Conservation (phyloP, 1,284 basidiomycete genomes). For the Sporisorium sorghi region DNA sequence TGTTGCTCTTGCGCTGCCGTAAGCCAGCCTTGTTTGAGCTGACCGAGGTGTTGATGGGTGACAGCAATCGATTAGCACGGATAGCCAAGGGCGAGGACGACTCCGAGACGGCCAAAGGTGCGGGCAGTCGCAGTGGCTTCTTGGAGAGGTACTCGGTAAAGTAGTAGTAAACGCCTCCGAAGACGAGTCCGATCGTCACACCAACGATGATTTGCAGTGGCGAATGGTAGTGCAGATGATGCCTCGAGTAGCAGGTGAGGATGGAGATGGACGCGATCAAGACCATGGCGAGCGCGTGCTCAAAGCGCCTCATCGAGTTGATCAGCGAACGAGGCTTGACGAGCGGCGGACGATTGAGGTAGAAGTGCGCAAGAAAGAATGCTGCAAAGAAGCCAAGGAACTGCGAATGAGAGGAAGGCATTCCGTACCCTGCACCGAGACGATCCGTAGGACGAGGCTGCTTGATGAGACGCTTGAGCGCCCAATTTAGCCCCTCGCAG, state of each 20-base stretch:
- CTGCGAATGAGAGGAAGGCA: conserved; percentile 87
- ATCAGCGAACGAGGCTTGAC: conserved; percentile 69
- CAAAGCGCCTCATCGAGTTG: conserved; percentile 44
- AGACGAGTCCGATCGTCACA: conserved; percentile 75
- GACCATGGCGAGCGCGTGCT: conserved; percentile 72
- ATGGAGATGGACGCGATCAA: conserved; percentile 74
- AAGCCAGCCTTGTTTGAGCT: conserved; percentile 1
- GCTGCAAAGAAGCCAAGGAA: conserved; percentile 87
- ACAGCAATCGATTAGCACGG: conserved; percentile 29
- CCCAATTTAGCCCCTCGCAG: conserved; percentile 79
- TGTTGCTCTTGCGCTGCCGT: conserved; percentile 16
- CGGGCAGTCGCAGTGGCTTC: conserved; percentile 35
- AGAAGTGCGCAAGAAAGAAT: conserved; percentile 80
- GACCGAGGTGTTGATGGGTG: conserved; percentile 25
- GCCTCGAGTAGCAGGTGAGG: conserved; percentile 83
- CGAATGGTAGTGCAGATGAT: conserved; percentile 80
- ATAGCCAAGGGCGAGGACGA: conserved; percentile 33
- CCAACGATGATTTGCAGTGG: conserved; percentile 80
- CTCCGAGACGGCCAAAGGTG: conserved; percentile 43
- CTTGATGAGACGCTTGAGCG: conserved; percentile 78
- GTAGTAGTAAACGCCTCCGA: conserved; percentile 76
- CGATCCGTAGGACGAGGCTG: conserved; percentile 79
- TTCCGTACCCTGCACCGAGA: conserved; percentile 82
- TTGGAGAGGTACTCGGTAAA: conserved; percentile 75
- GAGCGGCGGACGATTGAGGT: conserved; percentile 77